Evolutionary conservation across 352 stramenopile genomes (phyloP).

Genomic region (Phytophthora crassamura): DNA sequence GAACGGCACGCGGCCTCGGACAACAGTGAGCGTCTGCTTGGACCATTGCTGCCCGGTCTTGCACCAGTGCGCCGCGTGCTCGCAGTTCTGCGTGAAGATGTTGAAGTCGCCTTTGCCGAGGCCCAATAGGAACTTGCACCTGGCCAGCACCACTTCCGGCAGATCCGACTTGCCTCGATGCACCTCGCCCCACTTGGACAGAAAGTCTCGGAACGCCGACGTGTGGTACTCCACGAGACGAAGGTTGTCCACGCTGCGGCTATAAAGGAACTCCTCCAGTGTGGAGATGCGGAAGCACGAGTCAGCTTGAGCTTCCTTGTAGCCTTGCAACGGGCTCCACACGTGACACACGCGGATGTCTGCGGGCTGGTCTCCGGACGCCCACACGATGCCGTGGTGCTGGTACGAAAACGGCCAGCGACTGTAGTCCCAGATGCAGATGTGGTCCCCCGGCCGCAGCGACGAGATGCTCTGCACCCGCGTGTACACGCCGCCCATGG

Average conservation of each 20-base stretch:
- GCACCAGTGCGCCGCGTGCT: slow-evolving; percentile 83
- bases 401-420: slow-evolving; percentile 81
- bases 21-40: slow-evolving; percentile 69
- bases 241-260: slow-evolving; percentile 51
- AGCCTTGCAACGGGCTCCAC: slow-evolving; percentile 68
- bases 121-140: slow-evolving; percentile 77
- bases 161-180: slow-evolving; percentile 75
- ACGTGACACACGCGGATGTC: slow-evolving; percentile 78
- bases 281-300: slow-evolving; percentile 83
- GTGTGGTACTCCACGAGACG: slow-evolving; percentile 82
- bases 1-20: slow-evolving; percentile 65
- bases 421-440: slow-evolving; percentile 80
- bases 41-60: slow-evolving; percentile 82
- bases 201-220: slow-evolving; percentile 63
- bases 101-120: slow-evolving; percentile 80
- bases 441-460: slow-evolving; percentile 74
- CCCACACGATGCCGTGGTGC: slow-evolving; percentile 81
- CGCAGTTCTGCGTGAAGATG: slow-evolving; percentile 84
- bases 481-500: slow-evolving; percentile 75
- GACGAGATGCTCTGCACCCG: slow-evolving; percentile 58
- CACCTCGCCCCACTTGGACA: slow-evolving; percentile 78
- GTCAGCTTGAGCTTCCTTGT: slow-evolving; percentile 66
- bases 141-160: slow-evolving; percentile 73
- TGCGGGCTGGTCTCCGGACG: slow-evolving; percentile 46
- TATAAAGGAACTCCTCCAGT: slow-evolving; percentile 74